Evolutionary conservation across 441 rosid genomes (phyloP).

Genomic region (Euphorbia corollata): DNA sequence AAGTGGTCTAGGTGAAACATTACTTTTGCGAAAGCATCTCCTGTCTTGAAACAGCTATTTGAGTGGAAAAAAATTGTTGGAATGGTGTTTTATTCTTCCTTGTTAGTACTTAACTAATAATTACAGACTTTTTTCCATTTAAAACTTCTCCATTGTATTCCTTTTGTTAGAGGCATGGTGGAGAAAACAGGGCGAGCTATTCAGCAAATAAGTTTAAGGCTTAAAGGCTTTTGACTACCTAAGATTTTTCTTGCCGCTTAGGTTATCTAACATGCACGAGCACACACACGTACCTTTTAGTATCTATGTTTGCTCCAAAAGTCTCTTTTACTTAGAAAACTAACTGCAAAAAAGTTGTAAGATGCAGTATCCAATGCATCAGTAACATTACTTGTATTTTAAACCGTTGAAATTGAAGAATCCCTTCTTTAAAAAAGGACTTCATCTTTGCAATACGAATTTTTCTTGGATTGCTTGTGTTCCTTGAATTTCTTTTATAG

Average conservation of each 20-base stretch:
- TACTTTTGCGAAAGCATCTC: neutral
- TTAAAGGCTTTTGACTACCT: too few species aligned
- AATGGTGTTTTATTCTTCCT: neutral
- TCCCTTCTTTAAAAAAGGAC: slow-evolving; percentile 9
- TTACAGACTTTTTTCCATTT: neutral
- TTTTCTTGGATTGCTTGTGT: neutral
- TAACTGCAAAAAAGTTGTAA: too few species aligned
- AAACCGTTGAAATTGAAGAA: slow-evolving; percentile 9
- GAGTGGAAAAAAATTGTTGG: neutral
- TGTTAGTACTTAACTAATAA: too few species aligned
- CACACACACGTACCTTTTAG: too few species aligned
- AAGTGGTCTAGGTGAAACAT: neutral
- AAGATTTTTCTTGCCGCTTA: too few species aligned
- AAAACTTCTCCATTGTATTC: neutral
- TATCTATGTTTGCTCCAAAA: too few species aligned
- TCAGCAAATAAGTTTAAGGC: too few species aligned
- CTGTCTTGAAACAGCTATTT: neutral
- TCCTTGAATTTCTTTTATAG: neutral
- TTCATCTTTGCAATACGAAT: neutral
- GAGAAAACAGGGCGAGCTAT: too few species aligned
- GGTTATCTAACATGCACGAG: too few species aligned
- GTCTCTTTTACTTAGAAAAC: too few species aligned
- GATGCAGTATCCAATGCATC: too few species aligned
- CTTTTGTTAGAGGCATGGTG: neutral
- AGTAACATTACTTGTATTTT: too few species aligned